Evolutionary conservation across 768 basidiomycete species (phyloP).

Genomic region (Lyophyllum atratum): DNA sequence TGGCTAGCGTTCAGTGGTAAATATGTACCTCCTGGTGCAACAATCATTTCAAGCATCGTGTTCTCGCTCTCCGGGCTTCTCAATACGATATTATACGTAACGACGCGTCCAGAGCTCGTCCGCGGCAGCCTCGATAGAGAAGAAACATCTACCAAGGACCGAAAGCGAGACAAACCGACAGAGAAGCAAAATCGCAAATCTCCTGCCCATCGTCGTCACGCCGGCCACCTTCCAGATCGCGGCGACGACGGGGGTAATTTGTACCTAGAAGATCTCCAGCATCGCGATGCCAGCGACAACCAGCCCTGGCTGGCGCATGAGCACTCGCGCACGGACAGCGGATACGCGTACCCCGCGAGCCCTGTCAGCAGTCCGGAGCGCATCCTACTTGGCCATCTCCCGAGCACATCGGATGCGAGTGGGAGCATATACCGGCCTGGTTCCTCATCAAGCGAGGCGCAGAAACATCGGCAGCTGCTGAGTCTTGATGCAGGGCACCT

Average conservation of each 20-base stretch:
- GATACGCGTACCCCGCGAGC: background rate
- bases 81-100: conserved; percentile 18
- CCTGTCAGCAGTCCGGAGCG: background rate
- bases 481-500: too few relatives aligned
- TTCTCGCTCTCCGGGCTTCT: conserved; percentile 22
- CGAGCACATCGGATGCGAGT: too few relatives aligned
- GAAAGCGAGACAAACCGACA: background rate
- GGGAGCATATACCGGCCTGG: too few relatives aligned
- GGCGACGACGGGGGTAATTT: too few relatives aligned
- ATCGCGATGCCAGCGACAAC: background rate
- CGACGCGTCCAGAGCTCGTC: conserved; percentile 20
- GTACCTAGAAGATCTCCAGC: too few relatives aligned
- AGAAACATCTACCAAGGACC: background rate
- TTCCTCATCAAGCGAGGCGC: too few relatives aligned
- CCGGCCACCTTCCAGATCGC: too few relatives aligned
- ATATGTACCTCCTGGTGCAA: conserved; percentile 13
- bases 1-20: conserved; percentile 19
- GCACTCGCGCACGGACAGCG: background rate
- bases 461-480: too few relatives aligned
- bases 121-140: background rate
- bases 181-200: too few relatives aligned
- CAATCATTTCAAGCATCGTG: conserved; percentile 11
- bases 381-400: too few relatives aligned
- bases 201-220: too few relatives aligned
- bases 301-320: background rate